A percentile compares a stretch with the other conserved stretches of the same genome.
phyloP scores from a whole-genome alignment of 2,329 filamentous ascomycete species.

The Fusarium annulatum region DNA sequence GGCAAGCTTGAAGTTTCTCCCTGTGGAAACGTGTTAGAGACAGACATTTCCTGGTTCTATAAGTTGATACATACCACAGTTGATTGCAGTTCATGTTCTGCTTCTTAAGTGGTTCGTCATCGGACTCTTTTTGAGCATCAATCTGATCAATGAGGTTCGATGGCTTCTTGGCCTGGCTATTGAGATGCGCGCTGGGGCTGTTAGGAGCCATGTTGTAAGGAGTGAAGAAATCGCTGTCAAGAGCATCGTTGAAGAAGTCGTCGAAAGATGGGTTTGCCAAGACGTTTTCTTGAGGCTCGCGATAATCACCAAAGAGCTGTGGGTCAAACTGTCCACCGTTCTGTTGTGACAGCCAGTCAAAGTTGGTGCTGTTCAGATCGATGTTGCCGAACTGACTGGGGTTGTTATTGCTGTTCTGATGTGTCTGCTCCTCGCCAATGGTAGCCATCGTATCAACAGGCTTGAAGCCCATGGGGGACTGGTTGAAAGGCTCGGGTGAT shows the following conservation, averaged over 20 bases:
- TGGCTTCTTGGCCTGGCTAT: conserved; percentile 60
- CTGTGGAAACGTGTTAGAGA: conserved; percentile 65
- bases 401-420: conserved; percentile 48
- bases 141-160: conserved; percentile 79
- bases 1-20: conserved; percentile 89
- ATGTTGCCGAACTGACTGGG: conserved; percentile 51
- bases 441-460: conserved; percentile 71
- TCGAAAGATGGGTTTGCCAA: conserved; percentile 77
- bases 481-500: conserved; percentile 79
- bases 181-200: conserved; percentile 51
- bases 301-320: conserved; percentile 89
- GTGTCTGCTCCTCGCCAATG: conserved; percentile 72
- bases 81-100: conserved; percentile 86
- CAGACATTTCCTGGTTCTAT: neutral
- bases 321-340: conserved; percentile 91
- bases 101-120: conserved; percentile 68
- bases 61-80: conserved; percentile 78
- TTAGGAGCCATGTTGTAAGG: conserved; percentile 77
- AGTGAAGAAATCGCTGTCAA: conserved; percentile 82
- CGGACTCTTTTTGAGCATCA: conserved; percentile 77
- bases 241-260: conserved; percentile 79
- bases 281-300: conserved; percentile 87
- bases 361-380: conserved; percentile 63
- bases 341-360: conserved; percentile 82
- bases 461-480: conserved; percentile 75